Base-by-base conservation (phyloP, 1,284 basidiomycete species). In the Trichosporon asahii region DNA sequence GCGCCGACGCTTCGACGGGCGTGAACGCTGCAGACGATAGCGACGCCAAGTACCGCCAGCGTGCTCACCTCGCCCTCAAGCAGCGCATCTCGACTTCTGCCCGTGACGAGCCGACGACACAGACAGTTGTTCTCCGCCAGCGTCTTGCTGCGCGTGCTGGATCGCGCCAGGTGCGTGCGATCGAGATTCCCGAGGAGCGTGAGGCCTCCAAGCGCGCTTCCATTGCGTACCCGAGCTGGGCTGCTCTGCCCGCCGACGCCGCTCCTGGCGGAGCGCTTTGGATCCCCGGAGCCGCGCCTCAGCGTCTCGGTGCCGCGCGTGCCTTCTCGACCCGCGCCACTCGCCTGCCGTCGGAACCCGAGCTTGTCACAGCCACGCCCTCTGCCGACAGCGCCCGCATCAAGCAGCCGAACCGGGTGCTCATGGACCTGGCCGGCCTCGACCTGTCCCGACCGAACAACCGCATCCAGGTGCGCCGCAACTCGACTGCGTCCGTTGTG, bases 401-500 rank as follows among this genome's bases (percentile, higher is more conserved):
- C 27, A 73, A 69, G 18, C 76, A 77, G 61, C 75, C 76, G 46
- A 79, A 79, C 67, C 73, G 75, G 33, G 76, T 81, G 0, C 68
- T 79, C 49, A 79, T 79, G 79, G 80, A 82, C 73, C 76, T 82
- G 6, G 80, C 80, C 0, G 80, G 80, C 0, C 69, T 74, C 31
- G 79, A 82, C 73, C 35, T 72, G n/a, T 66, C 74, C 31, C 72
- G 73, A 11, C 70, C 72, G 2, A 69, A 68, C 21, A 68, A 74
- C 25, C 57, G 72, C 3, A 70, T 73, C 14, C 70, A 75, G 65
- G 66, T 73, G 12, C 70, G 79, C 64, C 73, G 77, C 44, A 78
- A 79, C 68, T 77, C 75, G 46, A 79, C 76, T 0, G 75, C 77
- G 3, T 74, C 77, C 1, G 69, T 77, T 14, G 72, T 64, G 5